Evolutionary conservation across 441 rosid genomes (phyloP).

Genomic region (Euphorbia corollata): DNA sequence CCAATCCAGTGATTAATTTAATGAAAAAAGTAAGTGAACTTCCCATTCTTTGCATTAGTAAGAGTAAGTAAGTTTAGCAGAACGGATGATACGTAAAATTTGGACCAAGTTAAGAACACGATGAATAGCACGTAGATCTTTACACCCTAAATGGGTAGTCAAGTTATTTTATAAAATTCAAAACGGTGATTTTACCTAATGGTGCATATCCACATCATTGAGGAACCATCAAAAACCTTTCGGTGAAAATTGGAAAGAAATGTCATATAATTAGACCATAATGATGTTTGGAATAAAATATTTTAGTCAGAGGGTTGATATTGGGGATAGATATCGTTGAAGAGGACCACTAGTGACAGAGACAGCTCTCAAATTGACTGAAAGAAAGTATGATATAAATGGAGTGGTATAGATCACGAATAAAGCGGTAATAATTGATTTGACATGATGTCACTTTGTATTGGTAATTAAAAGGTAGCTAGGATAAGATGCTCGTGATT

Average conservation of each 20-base stretch:
- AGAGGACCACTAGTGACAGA: conserved; percentile 1
- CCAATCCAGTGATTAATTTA: too few relatives aligned
- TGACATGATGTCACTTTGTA: background rate
- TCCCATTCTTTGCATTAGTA: too few relatives aligned
- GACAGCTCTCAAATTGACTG: background rate
- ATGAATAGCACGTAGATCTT: too few relatives aligned
- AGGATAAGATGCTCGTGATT: background rate
- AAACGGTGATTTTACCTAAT: background rate
- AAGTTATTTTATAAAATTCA: too few relatives aligned
- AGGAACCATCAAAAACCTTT: background rate
- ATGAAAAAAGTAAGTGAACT: too few relatives aligned
- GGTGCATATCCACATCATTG: background rate
- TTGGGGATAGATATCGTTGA: background rate
- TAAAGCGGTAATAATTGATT: background rate
- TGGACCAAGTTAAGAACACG: too few relatives aligned
- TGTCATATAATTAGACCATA: background rate
- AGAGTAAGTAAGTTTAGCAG: too few relatives aligned
- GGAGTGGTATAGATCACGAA: background rate
- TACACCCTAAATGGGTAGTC: too few relatives aligned
- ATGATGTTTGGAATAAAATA: background rate
- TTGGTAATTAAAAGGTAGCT: background rate
- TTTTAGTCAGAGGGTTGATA: background rate
- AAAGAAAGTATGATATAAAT: background rate
- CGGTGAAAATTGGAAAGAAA: background rate
- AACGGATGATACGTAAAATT: too few relatives aligned